Evolutionary conservation across 768 basidiomycete species (phyloP), one percentile per base, ranked within the genome.

Genomic region (Phanerodontia chrysosporium): DNA sequence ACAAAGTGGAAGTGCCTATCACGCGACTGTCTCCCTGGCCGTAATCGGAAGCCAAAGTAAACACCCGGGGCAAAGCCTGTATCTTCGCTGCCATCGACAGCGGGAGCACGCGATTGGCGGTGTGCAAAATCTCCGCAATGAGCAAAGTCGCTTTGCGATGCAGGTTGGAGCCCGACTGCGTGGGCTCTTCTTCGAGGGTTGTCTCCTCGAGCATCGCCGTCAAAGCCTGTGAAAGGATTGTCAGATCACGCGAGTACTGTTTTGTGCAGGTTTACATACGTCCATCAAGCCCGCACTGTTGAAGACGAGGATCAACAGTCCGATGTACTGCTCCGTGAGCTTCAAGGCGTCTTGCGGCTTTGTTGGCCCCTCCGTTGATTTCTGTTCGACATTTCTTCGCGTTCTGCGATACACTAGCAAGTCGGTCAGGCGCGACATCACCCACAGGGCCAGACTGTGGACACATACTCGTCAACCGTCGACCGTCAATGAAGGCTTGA

Each of bases 291-390:
- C 97, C 14, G 92, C 89, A 64, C 93, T 89, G 3, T 87, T 84
- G 58, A 98, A 85, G 2, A 97, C 83, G 18, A 90, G 77, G 8
- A 98, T 78, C 4, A 98, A 76, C 14, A 99, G 76, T 0, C 90
- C 90, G 52, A 95, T 83, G 69, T 94, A 98, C 67, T 98, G 97
- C 66, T 98, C 95, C 1, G 94, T 89, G 25, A 98, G 72, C 66
- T 90, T 95, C 45, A 94, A 76, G 4, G 82, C 81, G 60, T 89
- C 87, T 27, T 69, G 69, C 14, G 69, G 64, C 80, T 66, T 80
- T 75, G 65, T 73, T 21, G 64, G 60, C 36, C 64, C 46, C 24
- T 69, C 62, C 13, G 60, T 35, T 18, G 51, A 46, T 36, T 64
- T 65, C 18, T 42, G n/a, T 22, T 67, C 64, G 12, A 55, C 58